A percentile compares a stretch with the other conserved stretches of the same genome.
These are phyloP conservation scores for Aspergillus leporis DNA, from an alignment of 495 filamentous ascomycete genomes.

Conservation along the genomic window DNA sequence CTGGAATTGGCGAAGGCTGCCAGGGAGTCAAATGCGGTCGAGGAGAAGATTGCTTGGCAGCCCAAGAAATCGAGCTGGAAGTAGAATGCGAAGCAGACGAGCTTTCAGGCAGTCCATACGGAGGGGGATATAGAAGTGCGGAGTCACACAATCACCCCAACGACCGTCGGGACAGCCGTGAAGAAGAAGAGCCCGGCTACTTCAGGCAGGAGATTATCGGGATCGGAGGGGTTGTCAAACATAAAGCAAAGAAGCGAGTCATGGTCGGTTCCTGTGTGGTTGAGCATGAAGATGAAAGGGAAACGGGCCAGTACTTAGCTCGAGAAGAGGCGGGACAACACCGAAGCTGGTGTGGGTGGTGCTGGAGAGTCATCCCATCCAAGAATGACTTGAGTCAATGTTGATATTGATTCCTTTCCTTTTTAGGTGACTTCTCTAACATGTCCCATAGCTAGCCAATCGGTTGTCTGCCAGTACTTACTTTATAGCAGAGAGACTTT, in stretches of 20 bases:
- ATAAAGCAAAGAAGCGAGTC: slow-evolving; percentile 73
- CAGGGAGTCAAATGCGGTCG: slow-evolving; percentile 84
- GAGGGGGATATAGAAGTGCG: slow-evolving; percentile 9
- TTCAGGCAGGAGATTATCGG: slow-evolving; percentile 83
- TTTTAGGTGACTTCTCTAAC: neutral
- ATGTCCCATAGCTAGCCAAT: too few relatives aligned
- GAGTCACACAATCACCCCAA: slow-evolving; percentile 10
- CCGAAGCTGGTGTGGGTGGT: slow-evolving; percentile 58
- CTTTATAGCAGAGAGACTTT: too few relatives aligned
- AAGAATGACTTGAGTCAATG: slow-evolving; percentile 21
- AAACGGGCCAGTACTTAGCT: slow-evolving; percentile 63
- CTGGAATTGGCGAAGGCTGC: slow-evolving; percentile 84
- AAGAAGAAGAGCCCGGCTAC: slow-evolving; percentile 64
- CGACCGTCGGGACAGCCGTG: slow-evolving; percentile 18
- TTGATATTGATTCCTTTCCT: neutral
- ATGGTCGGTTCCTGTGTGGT: slow-evolving; percentile 77
- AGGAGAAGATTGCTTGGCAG: slow-evolving; percentile 66
- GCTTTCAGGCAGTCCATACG: slow-evolving; percentile 26
- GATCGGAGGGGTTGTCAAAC: slow-evolving; percentile 81
- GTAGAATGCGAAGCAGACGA: slow-evolving; percentile 76
- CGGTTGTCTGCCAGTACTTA: too few relatives aligned
- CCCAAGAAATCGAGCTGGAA: slow-evolving; percentile 73
- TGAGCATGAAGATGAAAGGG: slow-evolving; percentile 78
- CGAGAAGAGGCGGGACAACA: slow-evolving; percentile 50
- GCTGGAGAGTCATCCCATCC: slow-evolving; percentile 42